Evolutionary conservation across 1,139 yeast genomes (phyloP).

Genomic region (Debaryomycetaceae sp.): DNA sequence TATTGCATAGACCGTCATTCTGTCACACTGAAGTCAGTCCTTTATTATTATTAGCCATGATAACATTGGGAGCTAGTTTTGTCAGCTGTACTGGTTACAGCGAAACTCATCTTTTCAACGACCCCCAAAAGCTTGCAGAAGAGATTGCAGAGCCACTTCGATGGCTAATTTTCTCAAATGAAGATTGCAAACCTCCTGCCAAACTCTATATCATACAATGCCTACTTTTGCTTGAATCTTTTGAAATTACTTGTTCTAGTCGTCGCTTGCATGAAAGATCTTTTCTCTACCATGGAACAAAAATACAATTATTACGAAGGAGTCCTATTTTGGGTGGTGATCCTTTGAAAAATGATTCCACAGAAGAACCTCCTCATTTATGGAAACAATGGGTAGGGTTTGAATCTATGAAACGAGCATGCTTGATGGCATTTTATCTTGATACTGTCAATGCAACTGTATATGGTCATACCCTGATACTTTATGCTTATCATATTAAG

Average conservation of each 20-base stretch:
- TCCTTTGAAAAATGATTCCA: constrained; percentile 33
- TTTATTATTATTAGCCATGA: constrained; percentile 51
- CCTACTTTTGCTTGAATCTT: constrained; percentile 52
- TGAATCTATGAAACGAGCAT: constrained; percentile 31
- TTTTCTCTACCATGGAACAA: constrained; percentile 70
- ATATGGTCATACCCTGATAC: constrained; percentile 25
- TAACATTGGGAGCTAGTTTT: constrained; percentile 52
- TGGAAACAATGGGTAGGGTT: constrained; percentile 33
- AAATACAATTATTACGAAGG: constrained; percentile 64
- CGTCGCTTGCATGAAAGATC: constrained; percentile 65
- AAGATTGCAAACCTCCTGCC: constrained; percentile 53
- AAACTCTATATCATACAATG: constrained; percentile 64
- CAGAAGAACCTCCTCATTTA: constrained; percentile 15
- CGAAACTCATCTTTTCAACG: constrained; percentile 11
- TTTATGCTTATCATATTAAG: constrained; percentile 31
- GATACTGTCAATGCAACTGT: constrained; percentile 33
- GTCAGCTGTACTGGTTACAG: constrained; percentile 14
- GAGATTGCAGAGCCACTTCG: constrained; percentile 61
- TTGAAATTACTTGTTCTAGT: constrained; percentile 48
- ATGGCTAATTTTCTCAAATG: constrained; percentile 55
- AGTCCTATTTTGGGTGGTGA: constrained; percentile 68
- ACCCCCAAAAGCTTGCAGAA: constrained; percentile 22
- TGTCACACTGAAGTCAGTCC: constrained; percentile 50
- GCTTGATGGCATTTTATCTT: constrained; percentile 29
- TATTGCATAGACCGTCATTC: constrained; percentile 61